These are phyloP conservation scores for Ophiocordyceps camponoti-saundersi DNA, from an alignment of 2,329 filamentous ascomycete genomes.

Conservation along the genomic window DNA sequence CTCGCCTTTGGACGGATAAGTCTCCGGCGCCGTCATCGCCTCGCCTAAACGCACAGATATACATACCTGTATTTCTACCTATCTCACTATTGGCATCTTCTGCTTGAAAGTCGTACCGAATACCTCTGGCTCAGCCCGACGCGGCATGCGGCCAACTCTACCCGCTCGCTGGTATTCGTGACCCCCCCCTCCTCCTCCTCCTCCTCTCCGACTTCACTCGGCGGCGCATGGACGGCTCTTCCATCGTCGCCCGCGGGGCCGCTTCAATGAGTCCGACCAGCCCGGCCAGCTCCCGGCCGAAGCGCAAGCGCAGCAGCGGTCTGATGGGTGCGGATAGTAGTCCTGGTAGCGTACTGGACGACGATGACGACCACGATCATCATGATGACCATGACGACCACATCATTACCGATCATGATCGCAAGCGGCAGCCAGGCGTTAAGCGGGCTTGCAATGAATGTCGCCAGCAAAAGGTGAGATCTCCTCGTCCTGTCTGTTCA, in stretches of 20 bases:
- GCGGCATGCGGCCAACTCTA: not conserved
- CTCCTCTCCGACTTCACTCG: constrained; percentile 4
- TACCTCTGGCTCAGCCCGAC: not conserved
- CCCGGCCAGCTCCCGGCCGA: constrained; percentile 34
- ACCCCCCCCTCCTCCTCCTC: too few species aligned
- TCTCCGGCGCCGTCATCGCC: too few species aligned
- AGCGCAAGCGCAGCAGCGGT: constrained; percentile 42
- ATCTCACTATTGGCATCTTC: not conserved
- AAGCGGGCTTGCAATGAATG: constrained; percentile 78
- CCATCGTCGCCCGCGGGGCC: constrained; percentile 26
- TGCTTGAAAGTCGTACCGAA: not conserved
- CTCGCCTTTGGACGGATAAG: too few species aligned
- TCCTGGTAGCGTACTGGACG: constrained; percentile 33
- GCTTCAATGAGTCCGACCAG: constrained; percentile 37
- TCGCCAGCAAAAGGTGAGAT: constrained; percentile 63
- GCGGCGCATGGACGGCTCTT: constrained; percentile 30
- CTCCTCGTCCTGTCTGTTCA: constrained; percentile 6
- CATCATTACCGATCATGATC: constrained; percentile 26
- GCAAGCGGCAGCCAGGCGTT: constrained; percentile 49
- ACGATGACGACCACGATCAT: constrained; percentile 35
- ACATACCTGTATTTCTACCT: not conserved
- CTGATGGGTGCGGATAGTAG: constrained; percentile 39
- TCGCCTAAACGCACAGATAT: too few species aligned
- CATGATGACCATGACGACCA: constrained; percentile 18
- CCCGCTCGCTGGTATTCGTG: constrained; percentile 2